A percentile compares a stretch with the other conserved stretches of the same genome.
These are phyloP conservation scores for Lippia alba DNA, from an alignment of 305 asterid species.

Conservation along the genomic window DNA sequence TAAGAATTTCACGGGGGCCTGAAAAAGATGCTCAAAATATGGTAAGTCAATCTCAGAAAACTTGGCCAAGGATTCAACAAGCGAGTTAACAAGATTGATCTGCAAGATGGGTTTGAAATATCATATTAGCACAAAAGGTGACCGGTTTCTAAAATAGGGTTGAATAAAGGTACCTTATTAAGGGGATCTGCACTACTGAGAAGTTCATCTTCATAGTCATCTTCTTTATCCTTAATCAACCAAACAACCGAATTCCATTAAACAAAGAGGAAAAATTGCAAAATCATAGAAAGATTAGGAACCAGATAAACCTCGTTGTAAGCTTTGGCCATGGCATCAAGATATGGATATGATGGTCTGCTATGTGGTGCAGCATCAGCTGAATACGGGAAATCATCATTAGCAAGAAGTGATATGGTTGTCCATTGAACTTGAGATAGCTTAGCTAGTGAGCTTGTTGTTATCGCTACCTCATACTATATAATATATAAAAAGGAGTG, in stretches of 20 bases:
- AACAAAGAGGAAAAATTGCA: constrained; percentile 4
- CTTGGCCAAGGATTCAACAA: constrained; percentile 61
- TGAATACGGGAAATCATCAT: constrained; percentile 50
- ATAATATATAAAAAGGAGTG: constrained; percentile 35
- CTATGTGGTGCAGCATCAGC: constrained; percentile 58
- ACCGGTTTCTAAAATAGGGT: background rate
- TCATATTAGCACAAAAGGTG: constrained; percentile 7
- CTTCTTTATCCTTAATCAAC: constrained; percentile 62
- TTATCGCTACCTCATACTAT: constrained; percentile 78
- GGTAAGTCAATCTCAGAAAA: constrained; percentile 60
- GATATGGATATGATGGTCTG: constrained; percentile 76
- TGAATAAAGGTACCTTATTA: constrained; percentile 64
- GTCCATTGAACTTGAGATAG: constrained; percentile 87
- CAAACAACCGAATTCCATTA: constrained; percentile 22
- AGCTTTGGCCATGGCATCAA: constrained; percentile 88
- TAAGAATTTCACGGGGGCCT: constrained; percentile 57
- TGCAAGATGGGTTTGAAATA: constrained; percentile 35
- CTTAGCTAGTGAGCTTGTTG: constrained; percentile 93
- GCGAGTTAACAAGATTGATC: constrained; percentile 77
- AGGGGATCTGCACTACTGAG: constrained; percentile 81
- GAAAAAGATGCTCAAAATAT: constrained; percentile 66
- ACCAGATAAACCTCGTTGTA: constrained; percentile 62
- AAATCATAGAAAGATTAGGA: constrained; percentile 1
- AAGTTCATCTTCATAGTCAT: constrained; percentile 73
- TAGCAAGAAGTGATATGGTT: constrained; percentile 65